Evolutionary conservation across 2,329 filamentous ascomycete genomes (phyloP), one percentile per base, ranked within the genome.

Genomic region (Talaromyces sp.): DNA sequence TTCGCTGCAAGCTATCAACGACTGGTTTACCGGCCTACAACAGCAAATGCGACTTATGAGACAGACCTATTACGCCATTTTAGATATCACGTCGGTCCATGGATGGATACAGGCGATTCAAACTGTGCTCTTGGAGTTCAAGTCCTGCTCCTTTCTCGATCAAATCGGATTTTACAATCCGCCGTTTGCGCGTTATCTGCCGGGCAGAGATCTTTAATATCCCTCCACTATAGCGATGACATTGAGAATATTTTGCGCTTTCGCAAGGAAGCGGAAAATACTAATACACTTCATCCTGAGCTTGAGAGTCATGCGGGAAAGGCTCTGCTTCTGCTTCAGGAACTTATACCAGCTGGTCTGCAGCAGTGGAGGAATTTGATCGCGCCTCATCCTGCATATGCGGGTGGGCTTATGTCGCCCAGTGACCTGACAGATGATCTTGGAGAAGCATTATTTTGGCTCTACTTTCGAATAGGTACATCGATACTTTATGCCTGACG

Each of bases 81-180:
- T 17, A 58, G 63, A 11, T 66, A 66, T 41, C 44, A 60, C 10
- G 42, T 65, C 16, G 56, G 61, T 20, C 62, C 63, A 13, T 66
- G 63, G 63, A 65, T 66, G 9, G 63, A 66, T 17, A 54, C 54
- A 0, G 63, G 62, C 4, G 62, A 66, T 22, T 60, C 63, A 1
- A 57, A 59, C 22, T 59, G 63, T 24, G 55, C 62, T 0, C 56
- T 66, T 14, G 62, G 57, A 2, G 47, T 65, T 2, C 55, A 63
- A 9, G 53, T 57, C 2, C 42, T 65, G 14, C 60, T 65, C 5
- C 56, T 64, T 13, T 61, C 56, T 2, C 56, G 61, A 17, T 55
- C 54, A 0, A 57, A 58, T 22, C 36, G 57, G 20, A 43, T 60
- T 16, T 27, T 66, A 9, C 55, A 63, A 20, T 49, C 56, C 14